These are phyloP conservation scores for Thielaviopsis populi DNA, from an alignment of 2,329 filamentous ascomycete species.

Conservation along the genomic window DNA sequence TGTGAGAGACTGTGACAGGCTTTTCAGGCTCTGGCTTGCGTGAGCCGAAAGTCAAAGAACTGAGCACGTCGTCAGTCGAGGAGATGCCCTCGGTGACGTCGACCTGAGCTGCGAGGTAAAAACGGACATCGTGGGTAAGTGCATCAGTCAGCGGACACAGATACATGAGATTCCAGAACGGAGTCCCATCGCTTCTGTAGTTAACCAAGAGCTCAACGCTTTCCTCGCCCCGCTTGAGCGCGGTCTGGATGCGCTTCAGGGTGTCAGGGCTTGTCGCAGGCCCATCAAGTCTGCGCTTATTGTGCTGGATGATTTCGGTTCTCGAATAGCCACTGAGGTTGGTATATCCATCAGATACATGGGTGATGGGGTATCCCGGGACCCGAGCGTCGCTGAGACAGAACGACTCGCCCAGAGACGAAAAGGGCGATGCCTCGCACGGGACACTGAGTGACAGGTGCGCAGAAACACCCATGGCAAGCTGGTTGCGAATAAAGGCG, in stretches of 20 bases:
- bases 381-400: conserved; percentile 38
- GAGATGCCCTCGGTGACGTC: conserved; percentile 41
- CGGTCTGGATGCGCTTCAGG: conserved; percentile 28
- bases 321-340: conserved; percentile 35
- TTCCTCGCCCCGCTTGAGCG: conserved; percentile 30
- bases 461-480: conserved; percentile 31
- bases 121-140: conserved; percentile 30
- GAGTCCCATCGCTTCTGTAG: conserved; percentile 34
- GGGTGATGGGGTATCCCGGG: conserved; percentile 36
- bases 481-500: conserved; percentile 37
- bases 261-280: conserved; percentile 30
- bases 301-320: conserved; percentile 33
- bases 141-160: conserved; percentile 36
- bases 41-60: conserved; percentile 29
- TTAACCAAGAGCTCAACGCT: conserved; percentile 37
- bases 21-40: neutral
- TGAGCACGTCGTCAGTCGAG: conserved; percentile 35
- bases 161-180: conserved; percentile 44
- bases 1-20: neutral
- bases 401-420: conserved; percentile 43
- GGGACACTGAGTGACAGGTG: conserved; percentile 28
- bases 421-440: conserved; percentile 28
- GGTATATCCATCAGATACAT: conserved; percentile 36
- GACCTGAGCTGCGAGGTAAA: conserved; percentile 42
- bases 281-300: conserved; percentile 37